phyloP scores from a whole-genome alignment of 2,329 filamentous ascomycete species.

The Penicillium glabrum region DNA sequence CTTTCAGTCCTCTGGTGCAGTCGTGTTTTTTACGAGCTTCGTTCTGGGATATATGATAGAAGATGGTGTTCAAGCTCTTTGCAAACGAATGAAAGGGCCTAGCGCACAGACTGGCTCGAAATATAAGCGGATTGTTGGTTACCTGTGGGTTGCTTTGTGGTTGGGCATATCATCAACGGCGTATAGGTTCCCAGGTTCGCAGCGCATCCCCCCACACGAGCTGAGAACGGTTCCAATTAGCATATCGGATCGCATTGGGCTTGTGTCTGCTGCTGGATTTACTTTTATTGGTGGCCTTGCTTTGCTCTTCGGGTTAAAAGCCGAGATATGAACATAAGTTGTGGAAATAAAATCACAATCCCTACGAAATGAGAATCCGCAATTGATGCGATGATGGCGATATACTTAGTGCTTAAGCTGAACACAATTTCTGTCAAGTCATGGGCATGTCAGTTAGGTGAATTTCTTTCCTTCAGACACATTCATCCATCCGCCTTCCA shows the following conservation, averaged over 20 bases:
- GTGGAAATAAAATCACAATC: background rate
- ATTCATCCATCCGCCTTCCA: no score
- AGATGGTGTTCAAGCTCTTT: slow-evolving; percentile 23
- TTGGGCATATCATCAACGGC: background rate
- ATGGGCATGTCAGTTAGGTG: no score
- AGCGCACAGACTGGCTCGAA: background rate
- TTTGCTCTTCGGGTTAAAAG: background rate
- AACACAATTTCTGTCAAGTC: no score
- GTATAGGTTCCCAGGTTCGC: background rate
- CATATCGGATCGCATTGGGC: background rate
- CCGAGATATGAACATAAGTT: background rate
- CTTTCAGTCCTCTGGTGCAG: slow-evolving; percentile 14
- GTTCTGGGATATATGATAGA: slow-evolving; percentile 30
- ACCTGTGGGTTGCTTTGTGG: background rate
- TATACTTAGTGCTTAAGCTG: no score
- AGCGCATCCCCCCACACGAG: background rate
- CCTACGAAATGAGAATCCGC: background rate
- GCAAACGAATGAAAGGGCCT: background rate
- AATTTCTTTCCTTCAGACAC: no score
- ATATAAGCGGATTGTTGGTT: background rate
- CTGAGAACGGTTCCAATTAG: background rate
- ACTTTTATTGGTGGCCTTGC: background rate
- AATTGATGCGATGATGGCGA: no score
- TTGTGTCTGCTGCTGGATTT: background rate
- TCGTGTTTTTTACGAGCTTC: slow-evolving; percentile 26